Percentiles rank a stretch among this genome's conserved stretches.
Conservation (phyloP, 2,329 filamentous ascomycete genomes). For the Parasarocladium wereldwijsianum region DNA sequence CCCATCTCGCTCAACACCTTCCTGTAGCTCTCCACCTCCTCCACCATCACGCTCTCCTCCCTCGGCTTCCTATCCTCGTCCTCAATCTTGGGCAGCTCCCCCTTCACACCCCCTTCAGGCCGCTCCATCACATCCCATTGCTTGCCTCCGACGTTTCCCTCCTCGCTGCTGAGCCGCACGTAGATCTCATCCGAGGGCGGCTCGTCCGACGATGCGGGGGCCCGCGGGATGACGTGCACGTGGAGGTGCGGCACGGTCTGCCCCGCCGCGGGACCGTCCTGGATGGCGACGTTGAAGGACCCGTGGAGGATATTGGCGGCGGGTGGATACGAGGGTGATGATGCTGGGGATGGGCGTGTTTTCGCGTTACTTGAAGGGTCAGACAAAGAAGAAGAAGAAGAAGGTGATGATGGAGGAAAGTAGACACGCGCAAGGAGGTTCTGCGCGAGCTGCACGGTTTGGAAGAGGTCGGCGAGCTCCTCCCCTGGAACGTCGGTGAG, state of each 20-base stretch:
- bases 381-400: no score
- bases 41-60: slow-evolving; percentile 59
- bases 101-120: slow-evolving; percentile 27
- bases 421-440: slow-evolving; percentile 52
- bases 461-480: slow-evolving; percentile 72
- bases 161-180: slow-evolving; percentile 65
- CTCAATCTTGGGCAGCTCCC: slow-evolving; percentile 55
- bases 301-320: slow-evolving; percentile 34
- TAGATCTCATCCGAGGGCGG: slow-evolving; percentile 57
- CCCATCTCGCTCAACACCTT: slow-evolving; percentile 30
- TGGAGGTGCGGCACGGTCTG: slow-evolving; percentile 93
- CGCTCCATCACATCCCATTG: slow-evolving; percentile 40
- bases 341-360: no score
- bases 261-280: slow-evolving; percentile 79
- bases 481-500: slow-evolving; percentile 57
- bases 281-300: slow-evolving; percentile 86
- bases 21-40: slow-evolving; percentile 58
- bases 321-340: no score
- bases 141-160: slow-evolving; percentile 65
- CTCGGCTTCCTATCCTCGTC: slow-evolving; percentile 54
- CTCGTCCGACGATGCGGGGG: slow-evolving; percentile 39
- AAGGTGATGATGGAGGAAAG: no score
- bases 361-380: slow-evolving; percentile 25
- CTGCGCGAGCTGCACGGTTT: slow-evolving; percentile 71
- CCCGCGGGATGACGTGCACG: slow-evolving; percentile 75